phyloP scores from a whole-genome alignment of 805 yeast species.

The Brettanomyces bruxellensis region DNA sequence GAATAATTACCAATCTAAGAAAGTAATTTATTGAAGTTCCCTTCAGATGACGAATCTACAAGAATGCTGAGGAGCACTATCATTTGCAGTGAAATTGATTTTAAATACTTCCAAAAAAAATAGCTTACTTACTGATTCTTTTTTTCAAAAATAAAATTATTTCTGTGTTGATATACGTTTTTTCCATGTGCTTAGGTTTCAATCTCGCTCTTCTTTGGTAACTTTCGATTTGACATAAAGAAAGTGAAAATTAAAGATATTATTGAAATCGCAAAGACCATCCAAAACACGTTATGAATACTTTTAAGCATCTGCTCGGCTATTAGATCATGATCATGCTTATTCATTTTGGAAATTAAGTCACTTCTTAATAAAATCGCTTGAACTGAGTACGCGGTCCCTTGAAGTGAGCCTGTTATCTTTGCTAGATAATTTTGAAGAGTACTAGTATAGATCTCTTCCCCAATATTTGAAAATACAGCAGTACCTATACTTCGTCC shows the following conservation, averaged over 20 bases:
- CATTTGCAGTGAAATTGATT: too few relatives aligned
- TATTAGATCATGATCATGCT: constrained; percentile 9
- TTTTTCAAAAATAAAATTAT: too few relatives aligned
- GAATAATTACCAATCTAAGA: too few relatives aligned
- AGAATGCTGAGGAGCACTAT: too few relatives aligned
- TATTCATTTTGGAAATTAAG: constrained; percentile 4
- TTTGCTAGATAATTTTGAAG: constrained; percentile 14
- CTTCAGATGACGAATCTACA: too few relatives aligned
- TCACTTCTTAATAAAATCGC: constrained; percentile 1
- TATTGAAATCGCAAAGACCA: constrained; percentile 29
- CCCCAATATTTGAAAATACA: constrained; percentile 33
- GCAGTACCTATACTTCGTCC: constrained; percentile 38
- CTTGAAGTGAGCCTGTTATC: neutral
- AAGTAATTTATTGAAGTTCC: too few relatives aligned
- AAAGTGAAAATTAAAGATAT: constrained; percentile 24
- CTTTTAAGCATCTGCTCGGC: constrained; percentile 24
- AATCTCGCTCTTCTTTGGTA: constrained; percentile 26
- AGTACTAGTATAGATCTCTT: constrained; percentile 29
- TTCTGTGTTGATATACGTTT: too few relatives aligned
- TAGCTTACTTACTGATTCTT: too few relatives aligned
- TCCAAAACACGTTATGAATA: constrained; percentile 32
- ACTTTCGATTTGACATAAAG: constrained; percentile 31
- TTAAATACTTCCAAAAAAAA: too few relatives aligned
- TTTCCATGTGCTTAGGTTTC: neutral
- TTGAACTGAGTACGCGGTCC: neutral